Base-by-base conservation (phyloP, 2,329 filamentous ascomycete genomes). In the Talaromyces marneffei region DNA sequence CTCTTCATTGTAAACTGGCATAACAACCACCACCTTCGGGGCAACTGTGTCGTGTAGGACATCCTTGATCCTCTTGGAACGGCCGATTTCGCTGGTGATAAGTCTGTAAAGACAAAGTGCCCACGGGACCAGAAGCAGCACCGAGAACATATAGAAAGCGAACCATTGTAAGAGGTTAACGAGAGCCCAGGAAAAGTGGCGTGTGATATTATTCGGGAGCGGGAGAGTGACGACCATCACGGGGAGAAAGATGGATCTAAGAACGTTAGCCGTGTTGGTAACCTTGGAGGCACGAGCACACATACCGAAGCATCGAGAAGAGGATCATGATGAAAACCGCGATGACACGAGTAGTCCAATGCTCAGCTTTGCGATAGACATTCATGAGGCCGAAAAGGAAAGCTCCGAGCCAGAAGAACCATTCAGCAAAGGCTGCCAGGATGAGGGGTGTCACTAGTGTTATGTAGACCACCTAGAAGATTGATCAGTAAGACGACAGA, bases 1-100 rank as follows among this genome's bases (percentile, higher is more conserved):
- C 31, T 92, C 87, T 72, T 97, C 94, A 71, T 94, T 91, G 79
- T 96, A 97, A 71, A 92, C 95, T 4, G 93, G 94, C 92, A 97
- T 97, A 62, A 97, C 88, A 63, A 97, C 89, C 65, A 97, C 91
- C 16, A 96, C 89, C 75, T 97, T 97, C 1, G 93, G 94, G 0
- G 94, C 92, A 0, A 88, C 92, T 2, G 85, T 79, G 71, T 95
- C 91, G 72, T 96, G 91, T 56, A 97, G 82, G 0, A 91, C 85
- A 65, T 90, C 85, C 72, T 95, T 92, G 71, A 96, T 90, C 57
- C 88, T 84, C 72, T 91, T 91, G 44, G 83, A 87, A 65, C 91
- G 85, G 23, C 93, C 92, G 27, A 97, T 81, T 35, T 91, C 89
- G 68, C 94, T 89, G 8, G 90, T 96, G 61, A 96, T 89, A 4